Evolutionary conservation across 331 rosid genomes (phyloP), one percentile per base, ranked within the genome.

Genomic region (Rosa hybrid): DNA sequence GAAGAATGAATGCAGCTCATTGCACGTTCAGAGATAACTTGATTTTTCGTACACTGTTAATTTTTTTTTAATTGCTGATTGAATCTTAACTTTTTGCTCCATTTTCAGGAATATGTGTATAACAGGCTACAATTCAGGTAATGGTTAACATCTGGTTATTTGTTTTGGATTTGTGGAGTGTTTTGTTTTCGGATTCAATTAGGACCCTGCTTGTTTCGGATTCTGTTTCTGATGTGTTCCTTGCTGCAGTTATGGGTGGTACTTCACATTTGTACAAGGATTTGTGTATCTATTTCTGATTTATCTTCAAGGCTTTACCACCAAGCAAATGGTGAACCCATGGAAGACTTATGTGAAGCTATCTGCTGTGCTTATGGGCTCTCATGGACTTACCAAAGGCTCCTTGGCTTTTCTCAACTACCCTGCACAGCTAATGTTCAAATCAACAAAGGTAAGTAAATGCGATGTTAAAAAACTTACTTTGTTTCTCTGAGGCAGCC

Each of bases 361-460:
- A 68, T 93, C 99, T 81, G 98, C 90, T 60, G 98, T 93, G 3
- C 91, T 95, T 8, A 93, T 95, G 99, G 98, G 97, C 38, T 95
- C 99, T 2, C 99, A 95, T 90, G 98, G 99, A 76, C 91, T 95
- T 71, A 95, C 99, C 84, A 95, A 95, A 85, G 98, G 99, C 7
- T 93, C 99, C 68, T 77, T 95, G 89, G 99, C 99, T 77, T 95
- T 87, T 77, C 99, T 95, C 48, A 95, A 95, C 80, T 95, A 95
- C 80, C 99, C 99, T 27, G 99, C 99, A 16, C 99, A 95, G 81
- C 88, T 95, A 49, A 95, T 95, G 99, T 95, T 95, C 91, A 95
- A 95, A 84, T 95, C 99, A 83, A 95, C 99, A 1, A 95, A 95
- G 94, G 99, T 93, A 82, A 53, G 63, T 64, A 39, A 69, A 77